phyloP scores from a whole-genome alignment of 495 filamentous ascomycete species.

The Talaromyces adpressus region DNA sequence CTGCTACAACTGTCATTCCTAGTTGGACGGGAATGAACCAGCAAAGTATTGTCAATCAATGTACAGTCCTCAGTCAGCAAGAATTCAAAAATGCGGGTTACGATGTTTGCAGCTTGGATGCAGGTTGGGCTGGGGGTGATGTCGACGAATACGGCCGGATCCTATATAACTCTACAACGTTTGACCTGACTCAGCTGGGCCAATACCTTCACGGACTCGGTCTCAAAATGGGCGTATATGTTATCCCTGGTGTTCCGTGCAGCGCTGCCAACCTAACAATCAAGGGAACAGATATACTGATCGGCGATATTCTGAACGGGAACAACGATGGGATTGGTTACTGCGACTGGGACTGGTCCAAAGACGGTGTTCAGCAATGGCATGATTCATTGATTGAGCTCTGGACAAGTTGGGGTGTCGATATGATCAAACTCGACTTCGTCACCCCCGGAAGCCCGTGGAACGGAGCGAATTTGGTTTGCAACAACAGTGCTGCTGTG shows the following conservation, averaged over 20 bases:
- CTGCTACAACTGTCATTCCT: background rate
- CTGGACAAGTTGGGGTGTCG: background rate
- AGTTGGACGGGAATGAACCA: background rate
- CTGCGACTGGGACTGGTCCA: background rate
- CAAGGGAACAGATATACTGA: background rate
- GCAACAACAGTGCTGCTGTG: background rate
- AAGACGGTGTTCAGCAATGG: background rate
- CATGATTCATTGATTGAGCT: background rate
- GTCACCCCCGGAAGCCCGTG: background rate
- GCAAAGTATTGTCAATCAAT: background rate
- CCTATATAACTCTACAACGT: background rate
- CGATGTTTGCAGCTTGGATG: background rate
- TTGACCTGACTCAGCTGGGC: background rate
- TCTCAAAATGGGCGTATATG: background rate
- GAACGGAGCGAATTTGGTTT: conserved; percentile 1
- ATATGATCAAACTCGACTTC: background rate
- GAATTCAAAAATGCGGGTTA: background rate
- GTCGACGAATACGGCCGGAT: background rate
- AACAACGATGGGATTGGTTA: background rate
- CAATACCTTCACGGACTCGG: background rate
- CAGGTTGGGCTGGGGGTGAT: background rate
- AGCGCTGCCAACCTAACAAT: background rate
- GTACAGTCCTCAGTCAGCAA: background rate
- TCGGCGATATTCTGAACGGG: background rate
- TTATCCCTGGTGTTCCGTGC: background rate